phyloP scores from a whole-genome alignment of 805 yeast genomes.

The Ogataea dorogensis region DNA sequence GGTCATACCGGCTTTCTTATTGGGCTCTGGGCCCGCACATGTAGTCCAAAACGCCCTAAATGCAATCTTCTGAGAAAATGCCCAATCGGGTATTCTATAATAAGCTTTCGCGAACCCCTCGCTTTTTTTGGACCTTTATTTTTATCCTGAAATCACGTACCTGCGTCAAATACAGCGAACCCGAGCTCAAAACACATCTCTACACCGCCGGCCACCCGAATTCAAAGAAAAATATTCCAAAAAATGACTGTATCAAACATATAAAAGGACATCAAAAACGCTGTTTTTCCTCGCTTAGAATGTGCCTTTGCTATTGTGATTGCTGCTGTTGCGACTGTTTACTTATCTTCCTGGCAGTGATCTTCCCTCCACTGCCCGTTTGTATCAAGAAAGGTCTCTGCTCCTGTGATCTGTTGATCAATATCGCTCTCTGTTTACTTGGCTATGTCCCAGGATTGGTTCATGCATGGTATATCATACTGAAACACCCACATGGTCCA shows the following conservation, averaged over 20 bases:
- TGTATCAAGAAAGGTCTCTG: conserved; percentile 69
- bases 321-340: conserved; percentile 55
- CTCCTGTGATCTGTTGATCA: conserved; percentile 67
- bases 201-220: conserved; percentile 10
- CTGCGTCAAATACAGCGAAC: no score
- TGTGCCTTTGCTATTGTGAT: conserved; percentile 33
- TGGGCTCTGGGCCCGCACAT: no score
- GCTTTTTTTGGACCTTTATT: no score
- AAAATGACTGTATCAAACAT: conserved; percentile 3
- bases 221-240: neutral
- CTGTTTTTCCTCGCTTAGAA: conserved; percentile 5
- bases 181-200: no score
- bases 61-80: no score
- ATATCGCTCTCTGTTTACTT: conserved; percentile 56
- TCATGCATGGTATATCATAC: conserved; percentile 66
- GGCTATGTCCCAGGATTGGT: conserved; percentile 71
- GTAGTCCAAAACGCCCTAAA: no score
- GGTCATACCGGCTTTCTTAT: no score
- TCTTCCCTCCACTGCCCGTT: conserved; percentile 81
- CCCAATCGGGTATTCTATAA: no score
- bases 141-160: no score
- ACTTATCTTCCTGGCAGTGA: conserved; percentile 63
- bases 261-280: neutral
- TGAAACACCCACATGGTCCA: conserved; percentile 44
- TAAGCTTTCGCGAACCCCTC: no score